Conservation (phyloP, 768 basidiomycete species). For the Coprinopsis strossmayeri region DNA sequence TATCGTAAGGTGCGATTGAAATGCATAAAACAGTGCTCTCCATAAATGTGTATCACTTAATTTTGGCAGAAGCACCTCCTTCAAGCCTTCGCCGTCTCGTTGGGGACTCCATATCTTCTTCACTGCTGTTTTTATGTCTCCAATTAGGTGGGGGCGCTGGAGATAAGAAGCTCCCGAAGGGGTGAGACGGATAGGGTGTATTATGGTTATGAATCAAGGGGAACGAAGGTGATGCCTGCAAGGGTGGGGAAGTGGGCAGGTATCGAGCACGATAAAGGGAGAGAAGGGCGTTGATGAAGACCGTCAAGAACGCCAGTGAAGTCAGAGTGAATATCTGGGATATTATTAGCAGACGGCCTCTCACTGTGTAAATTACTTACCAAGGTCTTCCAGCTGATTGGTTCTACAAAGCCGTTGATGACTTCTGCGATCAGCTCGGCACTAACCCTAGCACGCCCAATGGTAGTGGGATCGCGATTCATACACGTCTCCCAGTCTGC, state of each 20-base stretch:
- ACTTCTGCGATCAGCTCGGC: conserved; percentile 96
- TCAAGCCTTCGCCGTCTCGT: conserved; percentile 51
- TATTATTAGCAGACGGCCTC: conserved; percentile 5
- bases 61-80: conserved; percentile 47
- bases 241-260: conserved; percentile 33
- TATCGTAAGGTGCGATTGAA: conserved; percentile 1
- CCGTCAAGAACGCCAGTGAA: conserved; percentile 68
- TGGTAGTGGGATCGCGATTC: conserved; percentile 86
- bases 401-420: conserved; percentile 94
- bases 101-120: conserved; percentile 39
- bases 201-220: conserved; percentile 29
- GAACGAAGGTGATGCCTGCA: conserved; percentile 31
- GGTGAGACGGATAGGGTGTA: conserved; percentile 40
- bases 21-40: conserved; percentile 5
- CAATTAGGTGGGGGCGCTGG: conserved; percentile 43
- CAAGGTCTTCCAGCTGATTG: conserved; percentile 95
- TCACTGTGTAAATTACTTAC: conserved; percentile 37
- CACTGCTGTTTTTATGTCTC: conserved; percentile 25
- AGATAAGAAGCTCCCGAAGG: conserved; percentile 41
- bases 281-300: conserved; percentile 76
- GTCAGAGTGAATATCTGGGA: conserved; percentile 65
- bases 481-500: conserved; percentile 90
- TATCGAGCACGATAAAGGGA: conserved; percentile 70
- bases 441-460: conserved; percentile 84
- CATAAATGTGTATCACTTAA: conserved; percentile 33